Conservation (phyloP, 495 filamentous ascomycete species). For the Aspergillus wentii region DNA sequence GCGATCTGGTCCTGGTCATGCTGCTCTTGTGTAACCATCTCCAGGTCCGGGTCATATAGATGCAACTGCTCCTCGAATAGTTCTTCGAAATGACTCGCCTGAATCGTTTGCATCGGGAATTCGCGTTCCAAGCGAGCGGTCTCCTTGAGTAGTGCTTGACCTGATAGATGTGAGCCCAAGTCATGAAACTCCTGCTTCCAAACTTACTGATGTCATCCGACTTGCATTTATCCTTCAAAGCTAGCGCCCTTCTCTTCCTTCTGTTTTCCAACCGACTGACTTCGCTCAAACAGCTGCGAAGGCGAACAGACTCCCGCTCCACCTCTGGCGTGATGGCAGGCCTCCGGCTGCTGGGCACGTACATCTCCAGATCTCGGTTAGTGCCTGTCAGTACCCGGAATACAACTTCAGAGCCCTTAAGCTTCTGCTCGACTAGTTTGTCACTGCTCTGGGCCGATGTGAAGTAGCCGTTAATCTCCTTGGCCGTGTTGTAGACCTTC, state of each 20-base stretch:
- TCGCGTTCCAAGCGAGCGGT: conserved; percentile 79
- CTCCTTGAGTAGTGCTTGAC: conserved; percentile 70
- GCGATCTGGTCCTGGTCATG: conserved; percentile 71
- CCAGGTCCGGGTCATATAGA: conserved; percentile 72
- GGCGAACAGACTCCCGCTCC: conserved; percentile 67
- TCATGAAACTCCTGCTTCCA: neutral
- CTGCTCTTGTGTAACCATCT: conserved; percentile 64
- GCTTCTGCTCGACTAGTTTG: conserved; percentile 70
- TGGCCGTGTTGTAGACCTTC: conserved; percentile 69
- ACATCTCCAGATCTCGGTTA: conserved; percentile 76
- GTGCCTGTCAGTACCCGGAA: conserved; percentile 71
- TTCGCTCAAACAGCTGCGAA: conserved; percentile 78
- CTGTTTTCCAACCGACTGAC: conserved; percentile 74
- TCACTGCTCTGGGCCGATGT: conserved; percentile 81
- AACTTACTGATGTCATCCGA: conserved; percentile 81
- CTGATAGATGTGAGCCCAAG: conserved; percentile 19
- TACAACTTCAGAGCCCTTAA: conserved; percentile 67
- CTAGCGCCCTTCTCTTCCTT: conserved; percentile 69
- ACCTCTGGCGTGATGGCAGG: conserved; percentile 73
- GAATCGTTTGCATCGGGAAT: conserved; percentile 77
- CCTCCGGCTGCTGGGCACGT: conserved; percentile 78
- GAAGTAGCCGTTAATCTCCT: conserved; percentile 84
- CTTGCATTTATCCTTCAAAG: conserved; percentile 69
- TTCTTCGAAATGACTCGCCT: conserved; percentile 82
- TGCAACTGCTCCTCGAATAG: conserved; percentile 80